Percentiles rank a stretch among this genome's conserved stretches.
These are phyloP conservation scores for Alternaria burnsii DNA, from an alignment of 2,329 filamentous ascomycete genomes.

Conservation along the genomic window DNA sequence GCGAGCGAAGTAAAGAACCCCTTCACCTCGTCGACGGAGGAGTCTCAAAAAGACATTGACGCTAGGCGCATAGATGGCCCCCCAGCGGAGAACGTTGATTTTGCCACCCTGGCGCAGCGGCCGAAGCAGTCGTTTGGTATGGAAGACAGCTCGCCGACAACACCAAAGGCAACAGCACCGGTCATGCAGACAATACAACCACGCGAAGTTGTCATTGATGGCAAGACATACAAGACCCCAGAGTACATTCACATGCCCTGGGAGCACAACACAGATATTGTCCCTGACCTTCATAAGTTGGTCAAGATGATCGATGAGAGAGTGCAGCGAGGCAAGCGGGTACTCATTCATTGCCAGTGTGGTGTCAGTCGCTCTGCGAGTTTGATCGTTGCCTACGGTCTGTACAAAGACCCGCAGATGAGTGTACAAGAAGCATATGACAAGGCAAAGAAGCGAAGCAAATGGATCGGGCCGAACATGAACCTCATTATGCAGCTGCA, in stretches of 20 bases:
- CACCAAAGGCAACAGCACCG: slow-evolving; percentile 63
- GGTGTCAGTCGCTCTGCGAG: slow-evolving; percentile 86
- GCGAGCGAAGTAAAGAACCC: slow-evolving; percentile 83
- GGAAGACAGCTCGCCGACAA: slow-evolving; percentile 54
- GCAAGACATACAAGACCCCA: slow-evolving; percentile 58
- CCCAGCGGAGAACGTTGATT: slow-evolving; percentile 48
- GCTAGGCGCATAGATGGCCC: slow-evolving; percentile 47
- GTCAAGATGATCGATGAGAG: slow-evolving; percentile 79
- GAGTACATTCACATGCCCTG: slow-evolving; percentile 89
- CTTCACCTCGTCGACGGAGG: slow-evolving; percentile 57
- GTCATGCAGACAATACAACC: slow-evolving; percentile 43
- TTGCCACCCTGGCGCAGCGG: slow-evolving; percentile 41
- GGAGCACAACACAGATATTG: slow-evolving; percentile 90
- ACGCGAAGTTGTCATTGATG: slow-evolving; percentile 36
- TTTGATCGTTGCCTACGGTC: slow-evolving; percentile 83
- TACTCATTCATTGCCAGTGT: slow-evolving; percentile 86
- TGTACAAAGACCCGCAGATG: slow-evolving; percentile 79
- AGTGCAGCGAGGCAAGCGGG: slow-evolving; percentile 76
- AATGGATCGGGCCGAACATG: slow-evolving; percentile 93
- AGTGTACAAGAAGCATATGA: slow-evolving; percentile 86
- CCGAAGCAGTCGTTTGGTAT: slow-evolving; percentile 40
- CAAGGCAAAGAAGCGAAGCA: slow-evolving; percentile 79
- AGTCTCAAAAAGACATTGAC: slow-evolving; percentile 47
- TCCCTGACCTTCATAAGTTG: slow-evolving; percentile 75
- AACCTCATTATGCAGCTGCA: slow-evolving; percentile 89